Evolutionary conservation across 2,329 filamentous ascomycete species (phyloP).

Genomic region (Ophiobolus disseminans): DNA sequence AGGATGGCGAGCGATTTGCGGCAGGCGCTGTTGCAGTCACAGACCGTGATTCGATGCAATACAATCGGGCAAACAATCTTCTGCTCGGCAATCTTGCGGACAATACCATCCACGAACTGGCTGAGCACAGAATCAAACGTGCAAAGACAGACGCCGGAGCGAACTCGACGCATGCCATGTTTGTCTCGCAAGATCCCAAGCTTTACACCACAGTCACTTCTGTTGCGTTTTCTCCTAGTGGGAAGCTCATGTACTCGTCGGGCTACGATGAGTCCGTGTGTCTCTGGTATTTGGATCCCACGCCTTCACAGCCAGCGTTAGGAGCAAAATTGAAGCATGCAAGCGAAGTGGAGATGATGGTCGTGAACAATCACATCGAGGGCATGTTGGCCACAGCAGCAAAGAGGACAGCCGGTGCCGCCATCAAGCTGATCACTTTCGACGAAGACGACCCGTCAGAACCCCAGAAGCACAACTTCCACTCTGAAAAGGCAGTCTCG

Average conservation of each 20-base stretch:
- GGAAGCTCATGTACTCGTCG: constrained; percentile 58
- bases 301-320: constrained; percentile 30
- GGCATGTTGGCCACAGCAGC: constrained; percentile 59
- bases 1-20: constrained; percentile 61
- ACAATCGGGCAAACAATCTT: constrained; percentile 66
- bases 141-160: constrained; percentile 47
- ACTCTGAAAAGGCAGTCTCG: constrained; percentile 39
- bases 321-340: constrained; percentile 50
- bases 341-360: constrained; percentile 60
- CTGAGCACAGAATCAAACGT: constrained; percentile 59
- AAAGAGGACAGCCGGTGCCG: constrained; percentile 39
- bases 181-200: constrained; percentile 57
- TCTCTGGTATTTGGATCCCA: constrained; percentile 47
- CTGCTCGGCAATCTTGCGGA: constrained; percentile 57
- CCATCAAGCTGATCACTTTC: constrained; percentile 43
- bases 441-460: constrained; percentile 19
- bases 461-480: constrained; percentile 21
- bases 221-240: constrained; percentile 59
- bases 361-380: constrained; percentile 45
- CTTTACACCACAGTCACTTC: constrained; percentile 65
- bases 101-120: constrained; percentile 58
- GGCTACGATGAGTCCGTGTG: constrained; percentile 62
- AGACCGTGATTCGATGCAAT: constrained; percentile 64
- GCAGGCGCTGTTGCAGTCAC: constrained; percentile 64
- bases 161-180: constrained; percentile 56